Evolutionary conservation across 2,329 filamentous ascomycete genomes (phyloP).

Genomic region (Alternaria postmessia): DNA sequence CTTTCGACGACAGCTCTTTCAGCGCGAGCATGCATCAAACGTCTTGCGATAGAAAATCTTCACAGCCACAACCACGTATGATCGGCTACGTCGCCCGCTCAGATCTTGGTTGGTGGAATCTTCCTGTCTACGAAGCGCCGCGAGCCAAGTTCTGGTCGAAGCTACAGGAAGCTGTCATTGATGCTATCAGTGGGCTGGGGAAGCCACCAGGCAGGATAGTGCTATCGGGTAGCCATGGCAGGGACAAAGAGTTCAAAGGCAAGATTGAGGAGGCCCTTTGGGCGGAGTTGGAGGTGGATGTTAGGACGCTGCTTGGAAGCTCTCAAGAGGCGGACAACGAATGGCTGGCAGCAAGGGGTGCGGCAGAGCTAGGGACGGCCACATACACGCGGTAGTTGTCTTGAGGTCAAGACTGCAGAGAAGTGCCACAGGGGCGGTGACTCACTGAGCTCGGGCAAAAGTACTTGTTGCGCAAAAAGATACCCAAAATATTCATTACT

Average conservation of each 20-base stretch:
- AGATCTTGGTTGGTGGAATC: slow-evolving; percentile 37
- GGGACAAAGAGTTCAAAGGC: slow-evolving; percentile 30
- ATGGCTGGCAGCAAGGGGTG: slow-evolving; percentile 34
- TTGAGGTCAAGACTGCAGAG: too few species aligned
- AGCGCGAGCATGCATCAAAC: slow-evolving; percentile 26
- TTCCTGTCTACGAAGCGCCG: slow-evolving; percentile 31
- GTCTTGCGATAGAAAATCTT: slow-evolving; percentile 12
- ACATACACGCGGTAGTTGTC: background rate
- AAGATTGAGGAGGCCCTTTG: slow-evolving; percentile 31
- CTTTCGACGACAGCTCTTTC: slow-evolving; percentile 40
- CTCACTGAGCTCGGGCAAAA: background rate
- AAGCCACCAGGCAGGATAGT: slow-evolving; percentile 32
- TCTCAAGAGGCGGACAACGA: slow-evolving; percentile 14
- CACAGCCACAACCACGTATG: slow-evolving; percentile 15
- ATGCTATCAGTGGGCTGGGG: slow-evolving; percentile 17
- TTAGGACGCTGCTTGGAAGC: slow-evolving; percentile 22
- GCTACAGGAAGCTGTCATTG: slow-evolving; percentile 31
- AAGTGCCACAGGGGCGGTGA: background rate
- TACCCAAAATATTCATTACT: background rate
- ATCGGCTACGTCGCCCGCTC: slow-evolving; percentile 18
- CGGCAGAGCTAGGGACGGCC: slow-evolving; percentile 24
- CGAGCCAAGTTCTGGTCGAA: slow-evolving; percentile 35
- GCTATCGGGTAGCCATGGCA: slow-evolving; percentile 32
- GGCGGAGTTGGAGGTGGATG: slow-evolving; percentile 31
- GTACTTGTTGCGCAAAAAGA: background rate